phyloP scores from a whole-genome alignment of 306 rosid genomes.

The Prunus salicina region DNA sequence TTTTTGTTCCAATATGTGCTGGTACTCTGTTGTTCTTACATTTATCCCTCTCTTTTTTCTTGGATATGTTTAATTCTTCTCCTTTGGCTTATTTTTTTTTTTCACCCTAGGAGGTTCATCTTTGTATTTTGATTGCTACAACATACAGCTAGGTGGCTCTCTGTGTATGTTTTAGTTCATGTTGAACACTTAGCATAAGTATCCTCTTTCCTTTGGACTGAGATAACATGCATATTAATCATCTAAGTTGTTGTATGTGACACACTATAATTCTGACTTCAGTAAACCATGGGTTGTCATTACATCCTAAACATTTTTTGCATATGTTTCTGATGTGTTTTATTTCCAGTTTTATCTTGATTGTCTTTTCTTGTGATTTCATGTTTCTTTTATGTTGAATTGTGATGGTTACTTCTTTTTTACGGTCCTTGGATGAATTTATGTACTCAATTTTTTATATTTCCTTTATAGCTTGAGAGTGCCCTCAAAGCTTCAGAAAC shows the following conservation, averaged over 20 bases:
- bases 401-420: neutral
- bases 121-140: neutral
- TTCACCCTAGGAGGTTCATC: neutral
- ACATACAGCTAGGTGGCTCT: neutral
- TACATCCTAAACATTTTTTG: neutral
- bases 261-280: no score
- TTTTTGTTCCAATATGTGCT: neutral
- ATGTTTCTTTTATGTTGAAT: no score
- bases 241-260: no score
- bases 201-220: neutral
- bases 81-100: no score
- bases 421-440: slow-evolving; percentile 6
- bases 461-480: slow-evolving; percentile 67
- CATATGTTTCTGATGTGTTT: neutral
- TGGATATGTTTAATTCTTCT: neutral
- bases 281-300: neutral
- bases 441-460: neutral
- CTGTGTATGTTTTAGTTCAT: neutral
- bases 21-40: neutral
- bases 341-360: no score
- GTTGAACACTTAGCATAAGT: neutral
- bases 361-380: no score
- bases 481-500: slow-evolving; percentile 75
- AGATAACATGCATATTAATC: neutral
- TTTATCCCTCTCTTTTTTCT: neutral